phyloP scores from a whole-genome alignment of 192 early-diverging fungal species.

The Entrophospora sp. region DNA sequence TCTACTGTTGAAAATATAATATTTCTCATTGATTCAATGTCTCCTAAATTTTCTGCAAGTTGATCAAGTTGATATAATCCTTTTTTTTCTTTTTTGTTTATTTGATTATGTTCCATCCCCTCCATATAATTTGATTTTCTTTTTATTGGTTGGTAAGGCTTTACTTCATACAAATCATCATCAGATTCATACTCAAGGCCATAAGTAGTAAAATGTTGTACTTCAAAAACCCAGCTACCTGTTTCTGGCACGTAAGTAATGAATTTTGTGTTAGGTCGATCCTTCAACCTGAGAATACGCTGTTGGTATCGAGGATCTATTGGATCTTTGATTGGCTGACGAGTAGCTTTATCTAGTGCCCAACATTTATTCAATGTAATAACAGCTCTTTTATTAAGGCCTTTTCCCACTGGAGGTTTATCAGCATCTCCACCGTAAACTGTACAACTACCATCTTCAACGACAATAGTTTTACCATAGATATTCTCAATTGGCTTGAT shows the following conservation, averaged over 20 bases:
- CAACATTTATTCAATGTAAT: conserved; percentile 76
- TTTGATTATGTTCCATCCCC: too few relatives aligned
- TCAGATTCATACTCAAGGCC: conserved; percentile 65
- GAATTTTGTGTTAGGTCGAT: conserved; percentile 70
- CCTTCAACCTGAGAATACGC: conserved; percentile 60
- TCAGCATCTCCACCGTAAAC: conserved; percentile 76
- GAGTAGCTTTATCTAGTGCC: conserved; percentile 72
- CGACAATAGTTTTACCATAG: conserved; percentile 69
- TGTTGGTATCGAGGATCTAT: conserved; percentile 59
- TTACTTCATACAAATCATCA: conserved; percentile 38
- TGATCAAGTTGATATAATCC: too few relatives aligned
- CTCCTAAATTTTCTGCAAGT: too few relatives aligned
- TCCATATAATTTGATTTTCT: too few relatives aligned
- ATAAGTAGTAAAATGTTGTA: conserved; percentile 79
- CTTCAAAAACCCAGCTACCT: conserved; percentile 88
- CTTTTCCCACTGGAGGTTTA: conserved; percentile 76
- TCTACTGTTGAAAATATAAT: too few relatives aligned
- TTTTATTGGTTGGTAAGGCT: neutral
- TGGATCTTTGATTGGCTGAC: conserved; percentile 53
- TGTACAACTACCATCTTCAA: conserved; percentile 55
- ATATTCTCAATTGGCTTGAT: conserved; percentile 49
- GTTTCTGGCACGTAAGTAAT: conserved; percentile 59
- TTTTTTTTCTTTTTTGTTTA: neutral
- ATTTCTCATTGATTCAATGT: too few relatives aligned
- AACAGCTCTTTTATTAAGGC: conserved; percentile 78